phyloP scores from a whole-genome alignment of 805 yeast genomes.

The Cyberlindnera petersonii region DNA sequence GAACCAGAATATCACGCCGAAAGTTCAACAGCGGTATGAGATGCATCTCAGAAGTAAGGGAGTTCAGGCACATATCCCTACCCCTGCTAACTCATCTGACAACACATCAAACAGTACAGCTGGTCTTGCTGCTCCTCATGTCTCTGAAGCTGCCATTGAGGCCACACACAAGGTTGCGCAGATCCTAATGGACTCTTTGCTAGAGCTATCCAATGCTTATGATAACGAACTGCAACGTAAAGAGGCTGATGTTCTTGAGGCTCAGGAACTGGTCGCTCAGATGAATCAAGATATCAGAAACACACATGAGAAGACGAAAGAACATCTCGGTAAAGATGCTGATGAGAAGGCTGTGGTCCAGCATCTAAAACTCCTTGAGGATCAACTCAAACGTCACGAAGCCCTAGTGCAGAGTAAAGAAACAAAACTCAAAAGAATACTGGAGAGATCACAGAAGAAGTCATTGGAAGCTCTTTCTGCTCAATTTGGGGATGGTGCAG shows the following conservation, averaged over 20 bases:
- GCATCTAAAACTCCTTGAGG: slow-evolving; percentile 11
- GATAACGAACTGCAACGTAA: slow-evolving; percentile 52
- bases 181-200: slow-evolving; percentile 47
- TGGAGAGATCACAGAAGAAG: slow-evolving; percentile 30
- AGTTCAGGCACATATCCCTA: slow-evolving; percentile 7
- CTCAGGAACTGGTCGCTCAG: slow-evolving; percentile 37
- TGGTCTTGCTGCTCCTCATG: slow-evolving; percentile 35
- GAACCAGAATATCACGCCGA: slow-evolving; percentile 23
- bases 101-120: slow-evolving; percentile 7
- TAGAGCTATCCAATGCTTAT: slow-evolving; percentile 47
- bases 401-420: slow-evolving; percentile 24
- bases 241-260: slow-evolving; percentile 49
- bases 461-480: slow-evolving; percentile 1
- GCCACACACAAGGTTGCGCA: slow-evolving; percentile 49
- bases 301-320: slow-evolving; percentile 26
- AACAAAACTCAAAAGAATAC: slow-evolving; percentile 23
- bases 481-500: neutral
- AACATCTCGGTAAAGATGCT: slow-evolving; percentile 19
- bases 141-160: slow-evolving; percentile 51
- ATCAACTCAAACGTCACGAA: slow-evolving; percentile 22
- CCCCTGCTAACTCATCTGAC: slow-evolving; percentile 7
- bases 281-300: slow-evolving; percentile 40
- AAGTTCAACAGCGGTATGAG: slow-evolving; percentile 24
- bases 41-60: slow-evolving; percentile 18
- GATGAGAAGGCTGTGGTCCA: slow-evolving; percentile 14